Evolutionary conservation across 345 rosid species (phyloP).

Genomic region (Populus pruinosa): DNA sequence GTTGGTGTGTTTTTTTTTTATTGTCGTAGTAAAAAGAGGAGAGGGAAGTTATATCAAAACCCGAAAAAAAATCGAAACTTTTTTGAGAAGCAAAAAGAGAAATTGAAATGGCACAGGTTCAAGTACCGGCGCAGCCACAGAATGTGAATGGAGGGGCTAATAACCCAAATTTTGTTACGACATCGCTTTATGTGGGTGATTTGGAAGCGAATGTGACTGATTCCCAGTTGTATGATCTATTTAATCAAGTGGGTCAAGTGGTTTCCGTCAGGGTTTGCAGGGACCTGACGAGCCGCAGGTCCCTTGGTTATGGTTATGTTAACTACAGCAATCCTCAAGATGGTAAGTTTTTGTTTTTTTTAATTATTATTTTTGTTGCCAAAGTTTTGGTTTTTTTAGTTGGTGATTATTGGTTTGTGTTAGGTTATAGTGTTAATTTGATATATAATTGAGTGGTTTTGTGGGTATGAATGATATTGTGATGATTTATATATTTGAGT

Average conservation of each 20-base stretch:
- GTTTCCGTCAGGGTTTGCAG: slow-evolving; percentile 80
- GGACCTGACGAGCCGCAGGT: slow-evolving; percentile 68
- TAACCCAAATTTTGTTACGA: slow-evolving; percentile 50
- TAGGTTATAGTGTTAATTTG: neutral
- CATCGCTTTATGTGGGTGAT: slow-evolving; percentile 93
- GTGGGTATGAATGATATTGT: neutral
- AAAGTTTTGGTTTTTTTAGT: neutral
- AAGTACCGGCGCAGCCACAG: slow-evolving; percentile 52
- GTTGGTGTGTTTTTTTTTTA: slow-evolving; percentile 10
- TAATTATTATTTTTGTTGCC: neutral
- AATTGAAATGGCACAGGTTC: slow-evolving; percentile 63
- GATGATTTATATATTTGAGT: neutral
- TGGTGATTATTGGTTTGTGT: neutral
- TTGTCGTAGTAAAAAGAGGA: slow-evolving; percentile 54
- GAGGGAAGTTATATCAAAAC: slow-evolving; percentile 52
- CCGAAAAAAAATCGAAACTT: slow-evolving; percentile 3
- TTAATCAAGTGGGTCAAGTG: slow-evolving; percentile 77
- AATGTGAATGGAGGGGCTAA: slow-evolving; percentile 42
- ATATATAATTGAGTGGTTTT: neutral
- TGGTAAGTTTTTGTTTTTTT: slow-evolving; percentile 40
- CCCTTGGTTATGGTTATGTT: slow-evolving; percentile 90
- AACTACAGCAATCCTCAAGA: slow-evolving; percentile 69
- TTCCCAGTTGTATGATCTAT: slow-evolving; percentile 76
- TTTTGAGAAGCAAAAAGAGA: neutral
- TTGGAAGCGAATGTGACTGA: slow-evolving; percentile 73